Evolutionary conservation across 257 asterid genomes (phyloP).

Genomic region (Henckelia pumila): DNA sequence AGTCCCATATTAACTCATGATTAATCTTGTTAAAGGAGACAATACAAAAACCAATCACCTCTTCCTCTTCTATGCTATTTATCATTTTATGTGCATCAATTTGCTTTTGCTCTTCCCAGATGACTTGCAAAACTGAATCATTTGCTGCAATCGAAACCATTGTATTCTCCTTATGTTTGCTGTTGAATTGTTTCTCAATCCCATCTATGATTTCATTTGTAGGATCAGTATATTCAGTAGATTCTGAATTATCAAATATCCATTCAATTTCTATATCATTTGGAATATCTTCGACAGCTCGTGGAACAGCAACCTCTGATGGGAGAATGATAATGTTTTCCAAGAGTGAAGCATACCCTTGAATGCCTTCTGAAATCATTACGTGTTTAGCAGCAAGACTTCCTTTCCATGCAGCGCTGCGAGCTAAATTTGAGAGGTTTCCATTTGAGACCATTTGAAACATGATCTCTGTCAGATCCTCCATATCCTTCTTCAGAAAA

Average conservation of each 20-base stretch:
- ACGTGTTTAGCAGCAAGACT: constrained; percentile 64
- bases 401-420: constrained; percentile 58
- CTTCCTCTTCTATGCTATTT: constrained; percentile 85
- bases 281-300: constrained; percentile 48
- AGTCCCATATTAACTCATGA: constrained; percentile 10
- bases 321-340: constrained; percentile 70
- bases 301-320: constrained; percentile 65
- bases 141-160: constrained; percentile 27
- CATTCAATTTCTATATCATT: constrained; percentile 60
- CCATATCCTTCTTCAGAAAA: constrained; percentile 56
- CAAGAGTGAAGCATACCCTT: constrained; percentile 72
- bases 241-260: constrained; percentile 67
- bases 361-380: constrained; percentile 75
- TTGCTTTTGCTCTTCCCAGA: constrained; percentile 84
- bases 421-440: constrained; percentile 65
- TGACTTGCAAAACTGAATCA: constrained; percentile 52
- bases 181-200: constrained; percentile 59
- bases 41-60: constrained; percentile 41
- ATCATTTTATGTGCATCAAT: constrained; percentile 48
- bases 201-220: constrained; percentile 39
- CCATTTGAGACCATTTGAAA: constrained; percentile 71
- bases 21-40: constrained; percentile 20
- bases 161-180: constrained; percentile 37
- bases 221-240: constrained; percentile 28
- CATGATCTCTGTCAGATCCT: constrained; percentile 46